Evolutionary conservation across 768 basidiomycete species (phyloP).

Genomic region (Leccinum rimulosum): DNA sequence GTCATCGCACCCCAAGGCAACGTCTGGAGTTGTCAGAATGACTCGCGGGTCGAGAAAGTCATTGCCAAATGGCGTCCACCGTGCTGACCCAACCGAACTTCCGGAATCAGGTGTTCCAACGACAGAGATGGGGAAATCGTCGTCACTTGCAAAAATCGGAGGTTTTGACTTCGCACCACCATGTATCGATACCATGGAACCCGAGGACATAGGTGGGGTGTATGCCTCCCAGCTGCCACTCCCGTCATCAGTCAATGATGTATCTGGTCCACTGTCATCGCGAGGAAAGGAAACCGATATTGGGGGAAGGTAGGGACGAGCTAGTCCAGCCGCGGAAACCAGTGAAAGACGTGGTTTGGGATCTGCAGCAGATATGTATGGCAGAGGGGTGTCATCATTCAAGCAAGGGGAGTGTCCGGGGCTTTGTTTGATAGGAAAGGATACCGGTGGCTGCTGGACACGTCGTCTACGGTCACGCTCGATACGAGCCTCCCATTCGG

Average conservation of each 20-base stretch:
- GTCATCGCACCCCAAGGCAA: conserved; percentile 35
- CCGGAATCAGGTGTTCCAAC: conserved; percentile 17
- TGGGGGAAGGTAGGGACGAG: conserved; percentile 49
- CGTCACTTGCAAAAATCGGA: conserved; percentile 45
- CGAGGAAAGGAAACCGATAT: conserved; percentile 38
- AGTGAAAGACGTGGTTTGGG: conserved; percentile 27
- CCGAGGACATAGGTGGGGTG: conserved; percentile 59
- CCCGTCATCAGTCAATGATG: conserved; percentile 47
- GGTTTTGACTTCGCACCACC: conserved; percentile 32
- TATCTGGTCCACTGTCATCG: conserved; percentile 52
- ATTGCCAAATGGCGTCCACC: conserved; percentile 32
- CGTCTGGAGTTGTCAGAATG: conserved; percentile 30
- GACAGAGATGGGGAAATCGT: conserved; percentile 49
- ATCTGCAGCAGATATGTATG: conserved; percentile 6
- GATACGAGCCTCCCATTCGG: conserved; percentile 42
- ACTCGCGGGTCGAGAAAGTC: conserved; percentile 31
- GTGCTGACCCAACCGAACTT: conserved; percentile 9
- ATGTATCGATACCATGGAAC: conserved; percentile 47
- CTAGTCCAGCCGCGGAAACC: conserved; percentile 35
- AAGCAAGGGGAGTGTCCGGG: conserved; percentile 30
- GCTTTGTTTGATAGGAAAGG: conserved; percentile 24
- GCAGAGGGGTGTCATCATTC: conserved; percentile 19
- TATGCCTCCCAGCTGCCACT: conserved; percentile 59
- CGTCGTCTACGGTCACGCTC: conserved; percentile 30
- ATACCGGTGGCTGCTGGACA: conserved; percentile 22